phyloP scores from a whole-genome alignment of 2,329 filamentous ascomycete species.

The Ampelomyces quisqualis region DNA sequence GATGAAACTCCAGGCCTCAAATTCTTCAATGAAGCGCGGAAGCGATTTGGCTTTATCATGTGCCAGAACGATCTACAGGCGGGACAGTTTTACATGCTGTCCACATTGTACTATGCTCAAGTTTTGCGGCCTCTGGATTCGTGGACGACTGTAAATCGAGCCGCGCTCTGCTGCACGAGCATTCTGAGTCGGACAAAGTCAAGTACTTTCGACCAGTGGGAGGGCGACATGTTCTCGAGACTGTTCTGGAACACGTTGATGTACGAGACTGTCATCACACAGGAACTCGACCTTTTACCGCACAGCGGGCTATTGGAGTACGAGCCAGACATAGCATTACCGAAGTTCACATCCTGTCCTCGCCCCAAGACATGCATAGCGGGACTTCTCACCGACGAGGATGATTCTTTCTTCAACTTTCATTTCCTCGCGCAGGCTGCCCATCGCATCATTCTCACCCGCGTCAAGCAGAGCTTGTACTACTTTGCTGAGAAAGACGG shows the following conservation, averaged over 20 bases:
- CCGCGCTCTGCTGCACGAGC: constrained; percentile 52
- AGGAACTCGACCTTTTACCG: constrained; percentile 54
- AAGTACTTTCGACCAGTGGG: constrained; percentile 53
- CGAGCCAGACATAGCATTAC: constrained; percentile 56
- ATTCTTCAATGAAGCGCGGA: constrained; percentile 58
- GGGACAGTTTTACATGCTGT: constrained; percentile 56
- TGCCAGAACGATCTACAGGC: constrained; percentile 52
- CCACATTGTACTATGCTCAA: constrained; percentile 55
- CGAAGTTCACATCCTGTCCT: constrained; percentile 54
- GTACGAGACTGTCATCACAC: constrained; percentile 58
- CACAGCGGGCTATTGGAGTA: constrained; percentile 53
- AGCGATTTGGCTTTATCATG: constrained; percentile 55
- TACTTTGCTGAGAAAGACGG: constrained; percentile 48
- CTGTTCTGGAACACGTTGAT: constrained; percentile 59
- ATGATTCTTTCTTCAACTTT: constrained; percentile 58
- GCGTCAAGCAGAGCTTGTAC: constrained; percentile 55
- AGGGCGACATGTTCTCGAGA: constrained; percentile 57
- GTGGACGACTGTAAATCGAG: constrained; percentile 56
- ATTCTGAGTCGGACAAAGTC: constrained; percentile 49
- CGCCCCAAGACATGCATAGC: constrained; percentile 38
- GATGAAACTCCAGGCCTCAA: constrained; percentile 50
- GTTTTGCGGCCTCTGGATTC: constrained; percentile 56
- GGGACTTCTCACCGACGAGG: constrained; percentile 45
- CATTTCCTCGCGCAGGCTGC: constrained; percentile 60
- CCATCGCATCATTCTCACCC: constrained; percentile 57